These are phyloP conservation scores for Kurtzmaniella quercitrusa DNA, from an alignment of 1,139 yeast genomes.

Conservation along the genomic window DNA sequence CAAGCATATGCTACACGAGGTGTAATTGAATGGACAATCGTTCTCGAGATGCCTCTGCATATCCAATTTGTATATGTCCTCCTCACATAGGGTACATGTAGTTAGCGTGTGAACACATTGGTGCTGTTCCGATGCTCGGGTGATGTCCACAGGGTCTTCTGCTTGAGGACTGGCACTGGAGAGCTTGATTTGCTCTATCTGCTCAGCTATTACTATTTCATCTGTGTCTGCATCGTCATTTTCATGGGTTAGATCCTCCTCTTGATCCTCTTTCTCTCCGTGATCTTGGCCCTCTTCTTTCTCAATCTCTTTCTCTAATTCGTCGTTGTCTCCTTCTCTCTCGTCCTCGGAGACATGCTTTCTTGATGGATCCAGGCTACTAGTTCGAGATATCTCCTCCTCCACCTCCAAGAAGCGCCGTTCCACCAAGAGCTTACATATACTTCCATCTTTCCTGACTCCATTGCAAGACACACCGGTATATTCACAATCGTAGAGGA, in stretches of 20 bases:
- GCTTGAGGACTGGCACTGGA: neutral
- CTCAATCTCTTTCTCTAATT: no score
- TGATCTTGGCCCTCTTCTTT: neutral
- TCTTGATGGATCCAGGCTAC: constrained; percentile 2
- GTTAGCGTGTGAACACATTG: constrained; percentile 32
- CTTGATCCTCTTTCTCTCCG: neutral
- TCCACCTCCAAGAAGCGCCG: constrained; percentile 2
- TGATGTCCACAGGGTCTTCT: constrained; percentile 2
- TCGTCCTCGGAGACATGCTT: neutral
- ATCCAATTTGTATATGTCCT: constrained; percentile 25
- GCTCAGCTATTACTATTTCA: neutral
- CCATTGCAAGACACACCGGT: constrained; percentile 49
- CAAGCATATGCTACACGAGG: constrained; percentile 35
- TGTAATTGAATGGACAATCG: constrained; percentile 39
- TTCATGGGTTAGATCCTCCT: no score
- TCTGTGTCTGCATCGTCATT: neutral
- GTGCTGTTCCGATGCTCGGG: constrained; percentile 1
- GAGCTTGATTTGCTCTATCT: constrained; percentile 1
- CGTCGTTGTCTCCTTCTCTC: constrained; percentile 4
- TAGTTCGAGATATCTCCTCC: neutral
- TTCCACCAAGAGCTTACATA: constrained; percentile 11
- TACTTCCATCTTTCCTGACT: constrained; percentile 11
- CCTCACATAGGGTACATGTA: constrained; percentile 39
- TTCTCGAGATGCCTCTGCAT: constrained; percentile 29
- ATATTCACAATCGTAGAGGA: constrained; percentile 44